These are phyloP conservation scores for Mentha longifolia DNA, from an alignment of 257 asterid species.

Conservation along the genomic window DNA sequence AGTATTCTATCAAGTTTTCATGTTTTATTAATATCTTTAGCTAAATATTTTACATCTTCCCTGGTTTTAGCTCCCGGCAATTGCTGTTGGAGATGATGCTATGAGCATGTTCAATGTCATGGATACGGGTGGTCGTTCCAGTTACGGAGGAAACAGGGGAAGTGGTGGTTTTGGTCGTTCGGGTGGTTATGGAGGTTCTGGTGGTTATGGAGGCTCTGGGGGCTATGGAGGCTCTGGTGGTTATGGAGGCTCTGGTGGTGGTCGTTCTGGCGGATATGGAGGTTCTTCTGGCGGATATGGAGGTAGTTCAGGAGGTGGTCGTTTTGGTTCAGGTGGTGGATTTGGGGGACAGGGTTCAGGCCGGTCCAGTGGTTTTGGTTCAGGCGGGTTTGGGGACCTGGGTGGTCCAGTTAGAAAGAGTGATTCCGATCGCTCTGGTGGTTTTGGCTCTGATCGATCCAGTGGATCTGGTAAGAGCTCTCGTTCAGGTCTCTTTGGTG, in stretches of 20 bases:
- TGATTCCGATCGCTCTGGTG: constrained; percentile 51
- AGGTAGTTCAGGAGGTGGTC: constrained; percentile 42
- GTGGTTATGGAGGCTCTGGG: constrained; percentile 51
- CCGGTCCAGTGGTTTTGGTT: constrained; percentile 44
- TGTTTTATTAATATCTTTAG: constrained; percentile 5
- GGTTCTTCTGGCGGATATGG: constrained; percentile 44
- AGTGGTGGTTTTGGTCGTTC: constrained; percentile 66
- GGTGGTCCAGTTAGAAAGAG: constrained; percentile 41
- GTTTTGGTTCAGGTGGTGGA: constrained; percentile 42
- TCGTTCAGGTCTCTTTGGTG: constrained; percentile 49
- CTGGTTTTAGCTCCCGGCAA: constrained; percentile 63
- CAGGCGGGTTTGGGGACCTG: constrained; percentile 61
- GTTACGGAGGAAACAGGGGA: constrained; percentile 43
- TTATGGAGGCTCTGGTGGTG: constrained; percentile 46
- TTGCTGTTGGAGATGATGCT: constrained; percentile 64
- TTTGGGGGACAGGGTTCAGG: constrained; percentile 47
- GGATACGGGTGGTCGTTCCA: constrained; percentile 52
- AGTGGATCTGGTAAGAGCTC: constrained; percentile 54
- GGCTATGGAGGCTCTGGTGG: constrained; percentile 51
- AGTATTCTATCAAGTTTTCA: neutral
- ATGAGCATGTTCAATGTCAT: constrained; percentile 53
- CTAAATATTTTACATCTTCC: constrained; percentile 23
- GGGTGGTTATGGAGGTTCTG: constrained; percentile 56
- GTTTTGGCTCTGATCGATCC: constrained; percentile 51
- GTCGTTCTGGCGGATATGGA: constrained; percentile 47